Conservation (phyloP, 148 eudicot genomes). For the Camellia sinensis region DNA sequence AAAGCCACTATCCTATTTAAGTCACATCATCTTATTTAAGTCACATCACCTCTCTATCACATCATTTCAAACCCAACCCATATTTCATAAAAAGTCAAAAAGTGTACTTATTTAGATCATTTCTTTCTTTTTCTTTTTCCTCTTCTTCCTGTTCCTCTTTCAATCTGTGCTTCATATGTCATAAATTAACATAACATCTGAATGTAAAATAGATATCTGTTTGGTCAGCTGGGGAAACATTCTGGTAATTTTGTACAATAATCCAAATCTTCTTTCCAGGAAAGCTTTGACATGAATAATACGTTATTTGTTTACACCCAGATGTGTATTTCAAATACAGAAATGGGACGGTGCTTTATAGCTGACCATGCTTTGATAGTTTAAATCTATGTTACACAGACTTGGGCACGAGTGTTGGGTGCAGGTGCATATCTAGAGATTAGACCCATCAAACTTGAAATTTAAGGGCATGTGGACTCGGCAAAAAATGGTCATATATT, state of each 20-base stretch:
- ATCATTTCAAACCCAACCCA: too few species aligned
- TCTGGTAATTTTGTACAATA: neutral
- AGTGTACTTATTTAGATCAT: neutral
- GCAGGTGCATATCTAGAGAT: too few species aligned
- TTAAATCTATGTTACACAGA: neutral
- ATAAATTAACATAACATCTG: neutral
- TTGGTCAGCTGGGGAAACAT: constrained; percentile 8
- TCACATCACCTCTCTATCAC: too few species aligned
- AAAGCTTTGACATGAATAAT: neutral
- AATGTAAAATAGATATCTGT: neutral
- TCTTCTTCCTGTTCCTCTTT: neutral
- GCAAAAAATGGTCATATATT: too few species aligned
- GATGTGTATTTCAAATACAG: neutral
- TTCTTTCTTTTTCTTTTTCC: neutral
- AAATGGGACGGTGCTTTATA: neutral
- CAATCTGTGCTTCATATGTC: neutral
- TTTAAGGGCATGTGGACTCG: too few species aligned
- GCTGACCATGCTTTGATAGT: neutral
- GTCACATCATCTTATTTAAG: too few species aligned
- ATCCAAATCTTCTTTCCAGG: neutral
- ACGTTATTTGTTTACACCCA: neutral
- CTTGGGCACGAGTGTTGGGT: too few species aligned
- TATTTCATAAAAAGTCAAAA: too few species aligned
- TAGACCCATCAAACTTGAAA: too few species aligned
- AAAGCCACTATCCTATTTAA: too few species aligned